phyloP scores from a whole-genome alignment of 2,329 filamentous ascomycete species.

The Fusarium beomiforme region DNA sequence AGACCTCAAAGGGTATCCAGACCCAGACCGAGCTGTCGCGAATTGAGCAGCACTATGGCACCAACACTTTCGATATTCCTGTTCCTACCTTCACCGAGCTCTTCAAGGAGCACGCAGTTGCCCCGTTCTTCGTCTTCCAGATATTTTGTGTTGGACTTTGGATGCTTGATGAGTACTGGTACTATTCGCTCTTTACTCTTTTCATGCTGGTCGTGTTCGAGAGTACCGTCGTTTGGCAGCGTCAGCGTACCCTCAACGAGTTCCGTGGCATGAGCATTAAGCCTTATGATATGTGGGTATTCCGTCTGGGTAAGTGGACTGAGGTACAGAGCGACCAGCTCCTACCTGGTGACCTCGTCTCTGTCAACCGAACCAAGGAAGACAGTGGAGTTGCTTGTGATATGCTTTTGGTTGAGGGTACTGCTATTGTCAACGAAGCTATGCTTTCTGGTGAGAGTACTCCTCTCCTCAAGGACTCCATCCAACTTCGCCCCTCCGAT shows the following conservation, averaged over 20 bases:
- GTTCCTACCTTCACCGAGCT: constrained; percentile 95
- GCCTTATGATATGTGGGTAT: constrained; percentile 94
- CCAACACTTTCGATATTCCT: constrained; percentile 97
- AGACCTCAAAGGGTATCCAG: constrained; percentile 79
- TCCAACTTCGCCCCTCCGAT: constrained; percentile 87
- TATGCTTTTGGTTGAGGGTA: constrained; percentile 93
- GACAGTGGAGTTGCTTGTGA: constrained; percentile 97
- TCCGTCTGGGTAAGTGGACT: constrained; percentile 85
- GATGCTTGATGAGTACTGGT: constrained; percentile 99
- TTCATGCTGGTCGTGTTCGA: constrained; percentile 99
- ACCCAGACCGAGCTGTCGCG: constrained; percentile 79
- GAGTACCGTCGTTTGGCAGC: constrained; percentile 98
- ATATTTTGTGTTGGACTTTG: constrained; percentile 98
- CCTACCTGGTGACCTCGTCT: constrained; percentile 91
- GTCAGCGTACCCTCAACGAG: constrained; percentile 93
- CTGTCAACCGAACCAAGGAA: constrained; percentile 92
- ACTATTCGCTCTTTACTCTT: constrained; percentile 98
- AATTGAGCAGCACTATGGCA: constrained; percentile 91
- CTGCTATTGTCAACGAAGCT: constrained; percentile 97
- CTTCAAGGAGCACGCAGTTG: constrained; percentile 98
- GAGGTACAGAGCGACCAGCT: constrained; percentile 91
- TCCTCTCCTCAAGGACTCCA: constrained; percentile 93
- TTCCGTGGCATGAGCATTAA: constrained; percentile 99
- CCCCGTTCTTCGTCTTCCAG: constrained; percentile 99
- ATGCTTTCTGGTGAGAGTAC: constrained; percentile 99